Evolutionary conservation across 331 rosid genomes (phyloP), one percentile per base, ranked within the genome.

Genomic region (Saraca asoca): DNA sequence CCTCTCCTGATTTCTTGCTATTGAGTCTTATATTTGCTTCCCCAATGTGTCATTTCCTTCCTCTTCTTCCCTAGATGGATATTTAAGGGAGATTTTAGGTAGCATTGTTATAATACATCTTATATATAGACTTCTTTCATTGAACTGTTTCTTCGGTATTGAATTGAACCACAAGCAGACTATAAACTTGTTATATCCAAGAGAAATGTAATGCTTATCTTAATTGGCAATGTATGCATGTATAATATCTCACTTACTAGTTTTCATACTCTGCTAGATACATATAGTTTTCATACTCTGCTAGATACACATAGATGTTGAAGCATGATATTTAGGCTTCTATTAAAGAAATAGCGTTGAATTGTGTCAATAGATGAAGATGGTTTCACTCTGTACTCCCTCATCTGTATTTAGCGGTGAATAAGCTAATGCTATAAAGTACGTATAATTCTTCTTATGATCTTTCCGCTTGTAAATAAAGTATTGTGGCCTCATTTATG

Each of bases 101-200:
- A 24, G 15, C 53, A 37, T 37, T 8, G 16, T 45, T 41, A 45
- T 52, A 53, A 34, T 57, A 12, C 33, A 48, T 57, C 13, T 13
- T 44, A 7, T 49, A 33, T 66, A 15, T 34, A 45, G 67, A 71
- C 62, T 48, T 51, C 7, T 55, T 7, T 48, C 52, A 37, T 54
- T 42, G 58, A 50, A 49, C 38, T 64, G 45, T 16, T 24, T 53
- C 16, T 37, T 66, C 31, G 3, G 31, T 24, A 24, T 24, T 24
- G 31, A 24, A 24, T 24, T 24, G 31, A 24, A 24, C n/a, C n/a
- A n/a, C n/a, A n/a, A n/a, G n/a, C n/a, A n/a, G n/a, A 24, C 31
- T 24, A 24, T 24, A 24, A 24, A 24, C 31, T 24, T 1, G 31
- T 3, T 24, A 3, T 24, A 24, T 24, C 31, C 31, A 24, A 24